Percentiles rank a stretch among this genome's conserved stretches.
Conservation (phyloP, 768 basidiomycete genomes). For the Amanita molliuscula region DNA sequence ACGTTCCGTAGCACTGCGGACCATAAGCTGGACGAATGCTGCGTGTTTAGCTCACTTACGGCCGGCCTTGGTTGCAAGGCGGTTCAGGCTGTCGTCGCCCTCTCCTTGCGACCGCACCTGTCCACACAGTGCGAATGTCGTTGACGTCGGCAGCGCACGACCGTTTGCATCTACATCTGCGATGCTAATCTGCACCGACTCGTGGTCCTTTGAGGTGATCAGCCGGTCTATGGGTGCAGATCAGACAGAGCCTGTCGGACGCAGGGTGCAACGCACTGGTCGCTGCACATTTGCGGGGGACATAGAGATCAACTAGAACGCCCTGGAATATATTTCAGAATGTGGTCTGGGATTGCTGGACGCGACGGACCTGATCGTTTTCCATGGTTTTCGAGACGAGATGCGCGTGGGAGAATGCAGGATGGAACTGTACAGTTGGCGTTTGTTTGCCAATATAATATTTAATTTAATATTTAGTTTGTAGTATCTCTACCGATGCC, state of each 20-base stretch:
- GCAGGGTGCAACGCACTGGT: slow-evolving; percentile 59
- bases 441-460: not conserved
- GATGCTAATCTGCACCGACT: slow-evolving; percentile 94
- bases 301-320: slow-evolving; percentile 99
- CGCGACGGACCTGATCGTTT: slow-evolving; percentile 72
- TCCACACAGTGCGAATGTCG: slow-evolving; percentile 92
- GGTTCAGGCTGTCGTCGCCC: slow-evolving; percentile 93
- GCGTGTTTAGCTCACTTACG: slow-evolving; percentile 44
- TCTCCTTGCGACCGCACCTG: slow-evolving; percentile 92
- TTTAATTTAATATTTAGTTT: not conserved
- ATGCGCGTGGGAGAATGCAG: slow-evolving; percentile 24
- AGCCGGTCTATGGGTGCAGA: slow-evolving; percentile 87
- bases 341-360: slow-evolving; percentile 1
- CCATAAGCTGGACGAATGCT: slow-evolving; percentile 1
- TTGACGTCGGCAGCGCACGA: slow-evolving; percentile 63
- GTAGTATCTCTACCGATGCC: not conserved
- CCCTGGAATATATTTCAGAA: slow-evolving; percentile 43
- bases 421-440: slow-evolving; percentile 27
- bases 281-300: slow-evolving; percentile 98
- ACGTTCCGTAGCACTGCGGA: slow-evolving; percentile 84
- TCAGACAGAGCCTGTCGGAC: not conserved
- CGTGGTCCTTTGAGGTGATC: slow-evolving; percentile 98
- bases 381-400: slow-evolving; percentile 45
- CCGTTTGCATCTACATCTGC: slow-evolving; percentile 90
- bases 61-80: slow-evolving; percentile 90